These are phyloP conservation scores for Diaporthe helianthi DNA, from an alignment of 2,329 filamentous ascomycete species.

Conservation along the genomic window DNA sequence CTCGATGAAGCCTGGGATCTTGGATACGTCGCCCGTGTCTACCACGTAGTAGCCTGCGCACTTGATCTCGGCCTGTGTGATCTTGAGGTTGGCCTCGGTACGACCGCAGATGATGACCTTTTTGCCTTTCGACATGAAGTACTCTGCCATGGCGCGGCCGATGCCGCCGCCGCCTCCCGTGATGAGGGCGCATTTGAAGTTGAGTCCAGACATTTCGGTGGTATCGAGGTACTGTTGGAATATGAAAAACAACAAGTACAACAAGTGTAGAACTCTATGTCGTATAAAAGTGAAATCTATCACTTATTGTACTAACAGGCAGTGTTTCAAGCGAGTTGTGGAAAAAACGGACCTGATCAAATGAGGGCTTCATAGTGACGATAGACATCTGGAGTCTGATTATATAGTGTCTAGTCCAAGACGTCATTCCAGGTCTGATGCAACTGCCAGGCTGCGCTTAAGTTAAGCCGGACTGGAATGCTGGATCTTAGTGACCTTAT, in stretches of 20 bases:
- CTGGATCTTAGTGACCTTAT: constrained; percentile 5
- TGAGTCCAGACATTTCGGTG: constrained; percentile 35
- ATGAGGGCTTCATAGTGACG: constrained; percentile 11
- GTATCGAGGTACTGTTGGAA: constrained; percentile 30
- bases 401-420: not conserved
- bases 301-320: not conserved
- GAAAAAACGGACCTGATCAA: not conserved
- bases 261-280: not conserved
- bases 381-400: not conserved
- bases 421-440: constrained; percentile 17
- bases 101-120: constrained; percentile 60
- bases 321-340: not conserved
- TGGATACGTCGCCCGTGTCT: constrained; percentile 55
- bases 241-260: no score
- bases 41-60: constrained; percentile 58
- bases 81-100: constrained; percentile 59
- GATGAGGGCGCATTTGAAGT: constrained; percentile 54
- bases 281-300: not conserved
- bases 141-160: constrained; percentile 55
- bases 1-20: constrained; percentile 53
- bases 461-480: not conserved
- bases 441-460: not conserved
- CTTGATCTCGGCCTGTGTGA: constrained; percentile 51
- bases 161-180: constrained; percentile 61
- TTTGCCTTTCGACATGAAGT: constrained; percentile 54